A percentile compares a stretch with the other conserved stretches of the same genome.
These are phyloP conservation scores for Xylaria nigripes DNA, from an alignment of 495 filamentous ascomycete genomes.

Conservation along the genomic window DNA sequence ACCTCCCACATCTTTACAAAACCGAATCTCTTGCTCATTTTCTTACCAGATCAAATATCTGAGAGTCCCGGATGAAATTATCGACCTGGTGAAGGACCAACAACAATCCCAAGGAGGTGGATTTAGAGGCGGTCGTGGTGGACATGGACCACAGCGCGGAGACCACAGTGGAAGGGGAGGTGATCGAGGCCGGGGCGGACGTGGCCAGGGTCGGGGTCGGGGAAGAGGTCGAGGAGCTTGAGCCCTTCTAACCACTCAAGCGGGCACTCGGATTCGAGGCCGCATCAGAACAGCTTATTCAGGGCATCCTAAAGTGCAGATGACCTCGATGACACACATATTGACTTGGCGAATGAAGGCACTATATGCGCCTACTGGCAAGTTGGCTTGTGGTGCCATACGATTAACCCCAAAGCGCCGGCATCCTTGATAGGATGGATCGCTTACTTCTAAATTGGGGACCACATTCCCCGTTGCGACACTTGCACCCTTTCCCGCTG, in stretches of 20 bases:
- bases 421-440: neutral
- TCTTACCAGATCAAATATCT: conserved; percentile 87
- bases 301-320: neutral
- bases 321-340: neutral
- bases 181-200: conserved; percentile 40
- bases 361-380: neutral
- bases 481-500: neutral
- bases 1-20: neutral
- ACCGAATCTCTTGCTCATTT: neutral
- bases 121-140: conserved; percentile 62
- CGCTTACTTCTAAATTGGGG: neutral
- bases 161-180: conserved; percentile 52
- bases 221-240: conserved; percentile 41
- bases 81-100: conserved; percentile 89
- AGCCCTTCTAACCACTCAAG: neutral
- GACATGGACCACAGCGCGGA: conserved; percentile 49
- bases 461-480: neutral
- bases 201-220: conserved; percentile 48
- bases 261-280: neutral
- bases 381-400: neutral
- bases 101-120: conserved; percentile 56
- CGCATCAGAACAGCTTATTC: neutral
- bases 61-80: conserved; percentile 88
- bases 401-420: neutral
- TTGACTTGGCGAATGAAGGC: neutral